Evolutionary conservation across 2,329 filamentous ascomycete species (phyloP).

Genomic region (Penicillium hesseltinei): DNA sequence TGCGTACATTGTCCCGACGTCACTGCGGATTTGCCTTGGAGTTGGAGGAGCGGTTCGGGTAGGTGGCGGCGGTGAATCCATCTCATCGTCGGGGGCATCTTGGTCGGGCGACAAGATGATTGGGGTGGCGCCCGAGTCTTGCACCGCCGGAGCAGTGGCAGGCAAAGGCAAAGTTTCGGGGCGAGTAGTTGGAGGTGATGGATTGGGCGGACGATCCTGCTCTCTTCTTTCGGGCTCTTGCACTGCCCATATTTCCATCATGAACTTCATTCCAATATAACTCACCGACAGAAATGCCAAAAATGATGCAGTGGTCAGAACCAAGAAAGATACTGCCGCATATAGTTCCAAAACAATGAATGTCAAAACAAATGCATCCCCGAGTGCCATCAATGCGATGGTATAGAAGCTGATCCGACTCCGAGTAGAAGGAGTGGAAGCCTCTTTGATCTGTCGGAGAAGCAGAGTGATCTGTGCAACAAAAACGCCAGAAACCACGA

Average conservation of each 20-base stretch:
- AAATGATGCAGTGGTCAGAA: slow-evolving; percentile 57
- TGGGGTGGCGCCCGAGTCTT: slow-evolving; percentile 52
- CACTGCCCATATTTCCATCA: slow-evolving; percentile 66
- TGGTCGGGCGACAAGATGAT: slow-evolving; percentile 61
- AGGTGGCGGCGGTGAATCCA: slow-evolving; percentile 29
- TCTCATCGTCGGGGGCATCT: slow-evolving; percentile 46
- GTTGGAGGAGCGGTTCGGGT: slow-evolving; percentile 36
- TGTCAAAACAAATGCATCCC: slow-evolving; percentile 59
- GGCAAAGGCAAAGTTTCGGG: slow-evolving; percentile 50
- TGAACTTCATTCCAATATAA: slow-evolving; percentile 63
- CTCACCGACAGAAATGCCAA: slow-evolving; percentile 60
- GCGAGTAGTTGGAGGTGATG: slow-evolving; percentile 30
- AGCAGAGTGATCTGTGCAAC: slow-evolving; percentile 56
- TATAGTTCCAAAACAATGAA: slow-evolving; percentile 57
- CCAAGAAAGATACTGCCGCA: slow-evolving; percentile 54
- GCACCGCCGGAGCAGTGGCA: slow-evolving; percentile 46
- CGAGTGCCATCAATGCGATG: slow-evolving; percentile 60
- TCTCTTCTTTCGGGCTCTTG: slow-evolving; percentile 50
- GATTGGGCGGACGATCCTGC: slow-evolving; percentile 27
- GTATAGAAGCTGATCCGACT: slow-evolving; percentile 65
- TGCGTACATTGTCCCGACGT: slow-evolving; percentile 59
- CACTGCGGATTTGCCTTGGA: slow-evolving; percentile 39
- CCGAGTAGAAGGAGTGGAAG: slow-evolving; percentile 62
- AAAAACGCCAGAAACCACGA: slow-evolving; percentile 52
- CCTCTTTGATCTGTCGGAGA: slow-evolving; percentile 62